These are phyloP conservation scores for Backusella parvicylindrica DNA, from an alignment of 192 early-diverging fungal genomes.

Conservation along the genomic window DNA sequence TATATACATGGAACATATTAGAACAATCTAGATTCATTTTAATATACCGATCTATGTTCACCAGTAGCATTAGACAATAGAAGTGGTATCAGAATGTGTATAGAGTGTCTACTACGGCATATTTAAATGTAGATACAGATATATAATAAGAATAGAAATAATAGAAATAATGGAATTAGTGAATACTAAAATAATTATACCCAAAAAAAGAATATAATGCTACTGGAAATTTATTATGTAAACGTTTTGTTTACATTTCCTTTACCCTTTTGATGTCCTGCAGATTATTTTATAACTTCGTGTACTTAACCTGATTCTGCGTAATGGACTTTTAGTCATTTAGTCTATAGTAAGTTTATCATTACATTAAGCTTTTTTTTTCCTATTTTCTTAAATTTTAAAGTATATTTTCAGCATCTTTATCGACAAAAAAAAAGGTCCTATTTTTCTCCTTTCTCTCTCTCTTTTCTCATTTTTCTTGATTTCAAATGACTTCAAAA, in stretches of 20 bases:
- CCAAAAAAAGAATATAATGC: neutral
- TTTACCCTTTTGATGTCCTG: neutral
- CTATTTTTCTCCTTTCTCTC: neutral
- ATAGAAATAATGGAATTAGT: neutral
- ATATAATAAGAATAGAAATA: neutral
- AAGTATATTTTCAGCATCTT: neutral
- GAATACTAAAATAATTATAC: neutral
- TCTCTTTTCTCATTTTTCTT: neutral
- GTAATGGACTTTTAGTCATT: neutral
- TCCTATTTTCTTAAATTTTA: neutral
- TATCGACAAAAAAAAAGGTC: neutral
- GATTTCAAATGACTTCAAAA: neutral
- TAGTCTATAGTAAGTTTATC: constrained; percentile 1
- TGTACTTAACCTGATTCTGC: neutral
- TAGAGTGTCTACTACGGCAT: neutral
- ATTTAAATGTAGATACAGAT: neutral
- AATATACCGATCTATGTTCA: neutral
- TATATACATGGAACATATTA: neutral
- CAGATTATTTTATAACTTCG: neutral
- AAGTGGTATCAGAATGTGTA: neutral
- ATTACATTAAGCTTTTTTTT: neutral
- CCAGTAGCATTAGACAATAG: neutral
- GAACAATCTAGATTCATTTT: neutral
- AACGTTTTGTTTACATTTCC: neutral
- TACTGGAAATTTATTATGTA: neutral